Percentiles rank a stretch among this genome's conserved stretches.
Conservation (phyloP, 2,329 filamentous ascomycete species). For the Ophiostoma angusticollis region DNA sequence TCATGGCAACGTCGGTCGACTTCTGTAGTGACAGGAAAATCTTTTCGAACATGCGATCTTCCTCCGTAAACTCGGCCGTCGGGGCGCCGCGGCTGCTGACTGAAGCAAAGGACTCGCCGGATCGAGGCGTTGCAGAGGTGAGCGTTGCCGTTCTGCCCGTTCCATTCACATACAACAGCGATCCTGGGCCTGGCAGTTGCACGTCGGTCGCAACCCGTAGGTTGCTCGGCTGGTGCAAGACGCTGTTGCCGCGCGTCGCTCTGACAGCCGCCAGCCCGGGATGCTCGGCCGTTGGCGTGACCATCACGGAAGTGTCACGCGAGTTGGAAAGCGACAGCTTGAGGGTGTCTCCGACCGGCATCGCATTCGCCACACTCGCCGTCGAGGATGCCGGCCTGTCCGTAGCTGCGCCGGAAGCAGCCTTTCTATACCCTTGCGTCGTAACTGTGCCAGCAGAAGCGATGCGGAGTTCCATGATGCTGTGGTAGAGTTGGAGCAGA, state of each 20-base stretch:
- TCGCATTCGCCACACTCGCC: slow-evolving; percentile 15
- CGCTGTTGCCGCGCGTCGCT: slow-evolving; percentile 24
- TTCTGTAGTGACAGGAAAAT: slow-evolving; percentile 66
- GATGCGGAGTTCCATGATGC: slow-evolving; percentile 52
- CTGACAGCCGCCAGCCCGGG: slow-evolving; percentile 25
- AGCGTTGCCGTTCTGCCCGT: slow-evolving; percentile 37
- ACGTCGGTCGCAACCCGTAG: slow-evolving; percentile 46
- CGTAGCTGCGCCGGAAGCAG: slow-evolving; percentile 1
- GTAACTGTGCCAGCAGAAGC: slow-evolving; percentile 24
- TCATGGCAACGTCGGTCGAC: slow-evolving; percentile 61
- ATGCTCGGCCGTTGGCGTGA: slow-evolving; percentile 40
- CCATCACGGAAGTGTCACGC: slow-evolving; percentile 11
- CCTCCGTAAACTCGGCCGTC: slow-evolving; percentile 53
- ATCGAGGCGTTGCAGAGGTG: slow-evolving; percentile 59
- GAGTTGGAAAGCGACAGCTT: slow-evolving; percentile 28
- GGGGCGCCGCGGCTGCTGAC: slow-evolving; percentile 35
- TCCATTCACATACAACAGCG: slow-evolving; percentile 34
- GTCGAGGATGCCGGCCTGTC: neutral
- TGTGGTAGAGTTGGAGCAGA: slow-evolving; percentile 51
- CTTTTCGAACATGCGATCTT: slow-evolving; percentile 69
- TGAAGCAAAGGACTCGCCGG: slow-evolving; percentile 66
- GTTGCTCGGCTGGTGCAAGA: slow-evolving; percentile 36
- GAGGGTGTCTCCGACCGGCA: slow-evolving; percentile 27
- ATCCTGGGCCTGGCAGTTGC: slow-evolving; percentile 18
- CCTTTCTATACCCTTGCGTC: slow-evolving; percentile 17